A percentile compares a stretch with the other conserved stretches of the same genome.
phyloP scores from a whole-genome alignment of 768 basidiomycete species.

The Pulveroboletus frians region DNA sequence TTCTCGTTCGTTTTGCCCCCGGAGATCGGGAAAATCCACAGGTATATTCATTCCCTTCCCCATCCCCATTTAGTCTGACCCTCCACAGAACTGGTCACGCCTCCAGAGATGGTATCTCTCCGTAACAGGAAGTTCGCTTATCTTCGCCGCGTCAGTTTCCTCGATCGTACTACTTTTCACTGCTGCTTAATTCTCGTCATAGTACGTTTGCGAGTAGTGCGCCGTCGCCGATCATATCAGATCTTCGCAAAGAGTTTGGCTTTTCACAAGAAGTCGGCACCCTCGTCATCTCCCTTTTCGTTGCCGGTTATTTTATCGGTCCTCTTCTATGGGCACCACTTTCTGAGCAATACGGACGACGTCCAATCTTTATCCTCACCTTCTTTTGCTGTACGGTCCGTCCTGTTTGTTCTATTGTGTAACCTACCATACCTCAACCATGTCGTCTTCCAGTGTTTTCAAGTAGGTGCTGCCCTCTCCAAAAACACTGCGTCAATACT shows the following conservation, averaged over 20 bases:
- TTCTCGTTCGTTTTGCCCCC: slow-evolving; percentile 28
- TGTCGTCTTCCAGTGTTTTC: slow-evolving; percentile 42
- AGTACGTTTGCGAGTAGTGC: slow-evolving; percentile 64
- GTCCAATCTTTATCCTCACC: slow-evolving; percentile 51
- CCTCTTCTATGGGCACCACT: slow-evolving; percentile 57
- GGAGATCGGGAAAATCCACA: slow-evolving; percentile 45
- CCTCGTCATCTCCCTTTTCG: slow-evolving; percentile 57
- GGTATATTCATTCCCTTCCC: slow-evolving; percentile 24
- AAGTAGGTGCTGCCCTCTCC: slow-evolving; percentile 58
- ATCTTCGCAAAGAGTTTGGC: slow-evolving; percentile 42
- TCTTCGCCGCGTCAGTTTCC: slow-evolving; percentile 48
- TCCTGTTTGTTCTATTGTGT: not conserved
- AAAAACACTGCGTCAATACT: slow-evolving; percentile 60
- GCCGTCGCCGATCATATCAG: slow-evolving; percentile 44
- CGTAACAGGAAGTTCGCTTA: slow-evolving; percentile 42
- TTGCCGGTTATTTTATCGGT: slow-evolving; percentile 64
- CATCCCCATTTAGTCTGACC: not conserved
- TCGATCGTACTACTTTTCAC: not conserved
- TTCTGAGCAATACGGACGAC: slow-evolving; percentile 52
- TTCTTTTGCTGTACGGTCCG: slow-evolving; percentile 53
- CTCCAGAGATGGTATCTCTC: slow-evolving; percentile 48
- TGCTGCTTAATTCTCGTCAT: not conserved
- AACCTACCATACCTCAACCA: not conserved
- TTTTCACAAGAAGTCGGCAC: slow-evolving; percentile 48
- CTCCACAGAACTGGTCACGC: slow-evolving; percentile 45